phyloP scores from a whole-genome alignment of 108 stramenopile species.

The Cyclotella choctawhatcheeana region DNA sequence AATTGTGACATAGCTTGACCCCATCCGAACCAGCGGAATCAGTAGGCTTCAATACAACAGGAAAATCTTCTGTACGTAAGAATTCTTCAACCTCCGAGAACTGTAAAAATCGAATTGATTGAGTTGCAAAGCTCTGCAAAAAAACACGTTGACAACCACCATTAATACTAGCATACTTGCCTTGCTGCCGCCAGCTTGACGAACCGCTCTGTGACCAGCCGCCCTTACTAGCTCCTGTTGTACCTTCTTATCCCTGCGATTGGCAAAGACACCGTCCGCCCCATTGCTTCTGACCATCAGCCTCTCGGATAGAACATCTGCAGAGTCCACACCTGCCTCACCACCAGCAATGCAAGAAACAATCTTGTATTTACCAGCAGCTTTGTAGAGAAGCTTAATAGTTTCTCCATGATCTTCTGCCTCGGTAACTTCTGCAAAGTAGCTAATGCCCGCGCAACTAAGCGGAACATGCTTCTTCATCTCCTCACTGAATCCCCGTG shows the following conservation, averaged over 20 bases:
- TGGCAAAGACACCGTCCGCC: constrained; percentile 67
- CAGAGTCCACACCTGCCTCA: constrained; percentile 86
- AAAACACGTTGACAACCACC: too few relatives aligned
- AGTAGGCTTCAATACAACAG: constrained; percentile 93
- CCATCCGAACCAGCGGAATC: constrained; percentile 94
- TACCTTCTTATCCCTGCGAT: constrained; percentile 91
- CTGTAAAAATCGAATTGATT: too few relatives aligned
- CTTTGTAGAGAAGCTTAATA: constrained; percentile 51
- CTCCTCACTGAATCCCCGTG: constrained; percentile 59
- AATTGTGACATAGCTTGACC: constrained; percentile 89
- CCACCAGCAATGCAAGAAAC: constrained; percentile 83
- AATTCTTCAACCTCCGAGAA: constrained; percentile 84
- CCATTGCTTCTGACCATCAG: constrained; percentile 86
- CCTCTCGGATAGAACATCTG: constrained; percentile 79
- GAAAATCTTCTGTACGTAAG: constrained; percentile 69
- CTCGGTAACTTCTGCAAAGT: constrained; percentile 66
- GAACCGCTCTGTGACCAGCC: constrained; percentile 83
- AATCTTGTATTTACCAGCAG: constrained; percentile 66
- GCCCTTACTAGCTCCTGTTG: constrained; percentile 89
- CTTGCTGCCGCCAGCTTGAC: constrained; percentile 75
- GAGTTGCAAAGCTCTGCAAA: too few relatives aligned
- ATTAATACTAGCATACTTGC: too few relatives aligned
- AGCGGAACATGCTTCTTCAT: constrained; percentile 83
- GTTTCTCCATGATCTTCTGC: constrained; percentile 61
- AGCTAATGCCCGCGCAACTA: constrained; percentile 53